These are phyloP conservation scores for Termitomyces sp. DNA, from an alignment of 768 basidiomycete genomes.

Conservation along the genomic window DNA sequence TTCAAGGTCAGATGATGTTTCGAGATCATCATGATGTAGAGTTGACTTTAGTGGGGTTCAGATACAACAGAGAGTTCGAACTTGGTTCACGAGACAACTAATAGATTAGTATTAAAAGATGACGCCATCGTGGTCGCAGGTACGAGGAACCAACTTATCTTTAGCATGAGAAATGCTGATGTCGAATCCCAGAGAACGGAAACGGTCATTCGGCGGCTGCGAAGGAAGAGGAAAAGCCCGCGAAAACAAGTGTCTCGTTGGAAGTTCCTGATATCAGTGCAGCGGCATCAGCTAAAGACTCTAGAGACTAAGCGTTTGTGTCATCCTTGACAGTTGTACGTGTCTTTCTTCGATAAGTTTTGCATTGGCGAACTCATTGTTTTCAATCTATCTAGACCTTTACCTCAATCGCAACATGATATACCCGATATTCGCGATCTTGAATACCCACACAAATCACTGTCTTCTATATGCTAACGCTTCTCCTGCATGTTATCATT, in stretches of 20 bases:
- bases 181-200: neutral
- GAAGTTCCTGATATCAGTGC: neutral
- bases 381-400: neutral
- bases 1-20: neutral
- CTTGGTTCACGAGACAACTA: neutral
- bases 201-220: neutral
- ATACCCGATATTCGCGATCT: conserved; percentile 1
- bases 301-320: neutral
- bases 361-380: neutral
- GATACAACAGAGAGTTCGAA: neutral
- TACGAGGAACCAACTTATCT: neutral
- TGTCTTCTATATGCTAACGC: neutral
- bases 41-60: neutral
- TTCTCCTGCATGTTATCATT: neutral
- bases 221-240: neutral
- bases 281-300: neutral
- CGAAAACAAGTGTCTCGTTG: neutral
- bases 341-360: neutral
- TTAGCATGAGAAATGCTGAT: neutral
- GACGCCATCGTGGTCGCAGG: neutral
- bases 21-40: neutral
- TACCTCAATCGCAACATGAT: neutral
- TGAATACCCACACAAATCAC: conserved; percentile 7
- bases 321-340: neutral
- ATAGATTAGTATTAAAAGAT: neutral